These are phyloP conservation scores for Candida glaebosa DNA, from an alignment of 805 yeast species.

Conservation along the genomic window DNA sequence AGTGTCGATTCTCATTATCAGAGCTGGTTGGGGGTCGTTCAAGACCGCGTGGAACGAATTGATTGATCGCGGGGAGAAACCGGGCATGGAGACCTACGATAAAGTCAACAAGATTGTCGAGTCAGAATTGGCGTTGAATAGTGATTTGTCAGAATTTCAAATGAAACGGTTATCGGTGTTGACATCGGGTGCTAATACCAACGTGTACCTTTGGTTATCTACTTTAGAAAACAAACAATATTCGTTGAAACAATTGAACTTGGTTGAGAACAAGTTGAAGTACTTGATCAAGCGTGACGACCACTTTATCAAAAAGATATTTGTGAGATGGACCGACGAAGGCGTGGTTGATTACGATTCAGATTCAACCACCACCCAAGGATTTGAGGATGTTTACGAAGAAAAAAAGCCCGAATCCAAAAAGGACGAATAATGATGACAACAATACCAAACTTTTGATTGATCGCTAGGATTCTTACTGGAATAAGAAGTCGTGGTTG, in stretches of 20 bases:
- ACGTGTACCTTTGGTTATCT: conserved; percentile 28
- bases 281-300: conserved; percentile 34
- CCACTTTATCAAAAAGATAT: conserved; percentile 41
- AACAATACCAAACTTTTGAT: background rate
- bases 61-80: conserved; percentile 65
- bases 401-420: conserved; percentile 1
- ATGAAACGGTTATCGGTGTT: conserved; percentile 45
- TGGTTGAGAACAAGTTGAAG: conserved; percentile 30
- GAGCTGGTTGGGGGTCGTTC: conserved; percentile 80
- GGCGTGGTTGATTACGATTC: conserved; percentile 3
- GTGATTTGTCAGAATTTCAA: conserved; percentile 24
- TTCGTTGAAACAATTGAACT: conserved; percentile 27
- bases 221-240: conserved; percentile 23
- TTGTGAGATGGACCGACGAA: conserved; percentile 32
- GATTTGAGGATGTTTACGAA: conserved; percentile 1
- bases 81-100: conserved; percentile 46
- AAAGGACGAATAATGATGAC: background rate
- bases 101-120: conserved; percentile 39
- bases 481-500: conserved; percentile 1
- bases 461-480: background rate
- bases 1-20: conserved; percentile 77
- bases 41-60: conserved; percentile 69
- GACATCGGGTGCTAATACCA: conserved; percentile 57
- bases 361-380: background rate
- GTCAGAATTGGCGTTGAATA: conserved; percentile 20